A percentile compares a stretch with the other conserved stretches of the same genome.
phyloP scores from a whole-genome alignment of 768 basidiomycete genomes.

The Cantharellus cinnabarinus region DNA sequence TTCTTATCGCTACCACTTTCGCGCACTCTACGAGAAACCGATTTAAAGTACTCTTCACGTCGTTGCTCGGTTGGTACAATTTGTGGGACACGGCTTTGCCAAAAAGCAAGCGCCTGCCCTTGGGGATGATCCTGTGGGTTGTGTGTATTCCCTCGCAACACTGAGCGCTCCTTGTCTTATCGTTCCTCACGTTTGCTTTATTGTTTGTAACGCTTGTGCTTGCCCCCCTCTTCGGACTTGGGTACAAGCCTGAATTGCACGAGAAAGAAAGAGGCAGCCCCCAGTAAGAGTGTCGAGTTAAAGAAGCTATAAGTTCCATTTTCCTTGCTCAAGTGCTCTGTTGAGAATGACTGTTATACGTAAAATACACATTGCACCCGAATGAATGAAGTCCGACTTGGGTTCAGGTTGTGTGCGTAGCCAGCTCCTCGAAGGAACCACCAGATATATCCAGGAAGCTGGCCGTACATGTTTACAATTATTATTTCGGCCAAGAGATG shows the following conservation, averaged over 20 bases:
- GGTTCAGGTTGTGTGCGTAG: too few relatives aligned
- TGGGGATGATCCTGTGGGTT: slow-evolving; percentile 72
- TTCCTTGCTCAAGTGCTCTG: too few relatives aligned
- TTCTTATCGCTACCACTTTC: slow-evolving; percentile 56
- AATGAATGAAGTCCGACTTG: too few relatives aligned
- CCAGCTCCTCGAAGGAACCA: slow-evolving; percentile 22
- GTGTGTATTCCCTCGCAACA: slow-evolving; percentile 24
- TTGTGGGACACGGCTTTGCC: slow-evolving; percentile 70
- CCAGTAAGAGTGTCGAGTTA: not conserved
- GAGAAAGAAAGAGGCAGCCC: slow-evolving; percentile 17
- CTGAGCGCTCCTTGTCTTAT: slow-evolving; percentile 1
- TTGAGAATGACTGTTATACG: too few relatives aligned
- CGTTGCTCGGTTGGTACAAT: slow-evolving; percentile 78
- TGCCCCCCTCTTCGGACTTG: slow-evolving; percentile 72
- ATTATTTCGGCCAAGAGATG: not conserved
- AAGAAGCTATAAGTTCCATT: too few relatives aligned
- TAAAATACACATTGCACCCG: too few relatives aligned
- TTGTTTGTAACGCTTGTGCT: slow-evolving; percentile 51
- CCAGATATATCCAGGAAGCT: slow-evolving; percentile 29
- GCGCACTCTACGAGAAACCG: slow-evolving; percentile 24
- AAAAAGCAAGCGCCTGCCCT: slow-evolving; percentile 81
- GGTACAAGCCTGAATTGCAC: slow-evolving; percentile 61
- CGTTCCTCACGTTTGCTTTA: not conserved
- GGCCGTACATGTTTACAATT: not conserved
- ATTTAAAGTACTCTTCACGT: slow-evolving; percentile 37